A percentile compares a stretch with the other conserved stretches of the same genome.
phyloP scores from a whole-genome alignment of 441 rosid species.

The Erysimum cheiri region DNA sequence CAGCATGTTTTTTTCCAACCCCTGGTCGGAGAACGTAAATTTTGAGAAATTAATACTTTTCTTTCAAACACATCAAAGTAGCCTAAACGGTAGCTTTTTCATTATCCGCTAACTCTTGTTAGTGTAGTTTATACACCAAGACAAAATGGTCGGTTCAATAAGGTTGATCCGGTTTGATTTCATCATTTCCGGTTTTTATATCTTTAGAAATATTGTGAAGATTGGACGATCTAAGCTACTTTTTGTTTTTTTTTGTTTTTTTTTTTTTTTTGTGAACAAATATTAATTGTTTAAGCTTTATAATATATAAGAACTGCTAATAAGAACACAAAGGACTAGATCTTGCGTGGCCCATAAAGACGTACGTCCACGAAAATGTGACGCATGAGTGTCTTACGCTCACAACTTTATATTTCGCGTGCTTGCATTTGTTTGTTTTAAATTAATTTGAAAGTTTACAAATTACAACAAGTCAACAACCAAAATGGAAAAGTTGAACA shows the following conservation, averaged over 20 bases:
- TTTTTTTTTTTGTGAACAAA: no score
- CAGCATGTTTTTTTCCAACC: neutral
- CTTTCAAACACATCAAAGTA: conserved; percentile 1
- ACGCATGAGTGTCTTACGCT: neutral
- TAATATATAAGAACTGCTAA: no score
- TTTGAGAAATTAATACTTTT: neutral
- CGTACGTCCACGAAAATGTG: conserved; percentile 27
- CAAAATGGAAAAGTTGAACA: neutral
- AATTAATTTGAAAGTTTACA: neutral
- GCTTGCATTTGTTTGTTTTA: neutral
- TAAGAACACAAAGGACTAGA: neutral
- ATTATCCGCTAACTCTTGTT: neutral
- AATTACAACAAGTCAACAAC: no score
- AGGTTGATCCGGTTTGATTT: neutral
- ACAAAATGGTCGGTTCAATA: neutral
- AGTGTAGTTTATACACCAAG: neutral
- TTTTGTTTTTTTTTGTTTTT: neutral
- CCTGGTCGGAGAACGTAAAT: neutral
- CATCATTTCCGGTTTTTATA: neutral
- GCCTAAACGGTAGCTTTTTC: neutral
- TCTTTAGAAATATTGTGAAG: neutral
- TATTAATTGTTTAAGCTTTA: neutral
- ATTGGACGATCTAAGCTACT: neutral
- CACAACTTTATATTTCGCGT: conserved; percentile 25
- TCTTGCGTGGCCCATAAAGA: conserved; percentile 21